Evolutionary conservation across 78 protist species (phyloP).

Genomic region (Dictyostelium purpureum): DNA sequence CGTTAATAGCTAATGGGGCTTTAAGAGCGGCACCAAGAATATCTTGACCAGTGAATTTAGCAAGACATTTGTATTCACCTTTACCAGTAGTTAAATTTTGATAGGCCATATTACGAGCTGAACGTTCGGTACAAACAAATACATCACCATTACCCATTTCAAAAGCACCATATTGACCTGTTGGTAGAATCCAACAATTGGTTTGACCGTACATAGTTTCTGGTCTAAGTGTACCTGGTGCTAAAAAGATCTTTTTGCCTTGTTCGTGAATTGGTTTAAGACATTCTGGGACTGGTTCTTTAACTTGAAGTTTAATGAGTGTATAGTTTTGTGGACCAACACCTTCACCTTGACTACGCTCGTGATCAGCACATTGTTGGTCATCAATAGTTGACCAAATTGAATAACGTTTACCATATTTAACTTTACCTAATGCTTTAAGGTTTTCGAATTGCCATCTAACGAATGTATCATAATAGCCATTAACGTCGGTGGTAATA

Average conservation of each 20-base stretch:
- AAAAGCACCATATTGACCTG: constrained; percentile 95
- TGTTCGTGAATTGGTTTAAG: constrained; percentile 31
- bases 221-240: constrained; percentile 99
- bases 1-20: constrained; percentile 93
- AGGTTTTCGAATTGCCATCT: constrained; percentile 98
- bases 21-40: constrained; percentile 92
- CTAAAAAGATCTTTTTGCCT: constrained; percentile 89
- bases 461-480: constrained; percentile 99
- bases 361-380: constrained; percentile 99
- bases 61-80: constrained; percentile 79
- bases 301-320: constrained; percentile 92
- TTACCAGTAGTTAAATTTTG: constrained; percentile 85
- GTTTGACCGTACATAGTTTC: constrained; percentile 99
- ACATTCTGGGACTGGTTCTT: constrained; percentile 83
- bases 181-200: constrained; percentile 98
- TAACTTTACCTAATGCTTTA: constrained; percentile 79
- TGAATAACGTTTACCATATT: constrained; percentile 87
- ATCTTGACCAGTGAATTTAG: constrained; percentile 86
- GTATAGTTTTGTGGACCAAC: constrained; percentile 98
- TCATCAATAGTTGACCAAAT: constrained; percentile 97
- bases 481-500: constrained; percentile 99
- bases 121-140: constrained; percentile 89
- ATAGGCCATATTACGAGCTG: constrained; percentile 94
- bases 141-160: constrained; percentile 80
- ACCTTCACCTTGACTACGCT: constrained; percentile 98